phyloP scores from a whole-genome alignment of 345 rosid species.

The Noccaea caerulescens region DNA sequence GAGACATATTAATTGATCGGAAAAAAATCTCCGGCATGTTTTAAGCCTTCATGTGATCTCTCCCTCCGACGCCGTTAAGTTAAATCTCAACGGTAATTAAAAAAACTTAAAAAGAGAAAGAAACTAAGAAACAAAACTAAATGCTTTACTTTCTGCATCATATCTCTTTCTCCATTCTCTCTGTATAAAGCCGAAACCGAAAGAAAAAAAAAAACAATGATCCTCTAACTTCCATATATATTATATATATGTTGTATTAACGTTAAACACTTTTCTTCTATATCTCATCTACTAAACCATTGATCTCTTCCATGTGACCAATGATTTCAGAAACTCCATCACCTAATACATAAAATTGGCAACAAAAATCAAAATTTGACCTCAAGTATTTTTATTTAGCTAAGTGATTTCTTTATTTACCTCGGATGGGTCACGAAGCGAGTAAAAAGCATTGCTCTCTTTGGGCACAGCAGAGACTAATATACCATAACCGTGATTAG shows the following conservation, averaged over 20 bases:
- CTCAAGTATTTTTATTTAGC: background rate
- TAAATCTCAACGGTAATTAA: constrained; percentile 25
- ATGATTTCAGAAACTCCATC: constrained; percentile 78
- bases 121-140: constrained; percentile 8
- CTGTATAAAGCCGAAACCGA: constrained; percentile 13
- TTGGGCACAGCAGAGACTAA: constrained; percentile 80
- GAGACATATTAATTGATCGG: constrained; percentile 10
- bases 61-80: constrained; percentile 15
- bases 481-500: constrained; percentile 73
- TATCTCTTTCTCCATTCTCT: constrained; percentile 5
- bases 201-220: background rate
- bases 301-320: constrained; percentile 74
- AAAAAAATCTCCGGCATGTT: constrained; percentile 36
- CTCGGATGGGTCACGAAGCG: constrained; percentile 86
- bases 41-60: constrained; percentile 38
- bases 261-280: constrained; percentile 22
- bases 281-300: constrained; percentile 18
- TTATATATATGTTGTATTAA: constrained; percentile 13
- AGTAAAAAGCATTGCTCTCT: constrained; percentile 81
- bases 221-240: constrained; percentile 26
- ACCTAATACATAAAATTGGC: constrained; percentile 52
- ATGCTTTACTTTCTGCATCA: background rate
- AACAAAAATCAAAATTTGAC: background rate
- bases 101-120: constrained; percentile 1
- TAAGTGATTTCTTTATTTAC: constrained; percentile 43